Base-by-base conservation (phyloP, 805 yeast species). In the Yamadazyma tumulicola region DNA sequence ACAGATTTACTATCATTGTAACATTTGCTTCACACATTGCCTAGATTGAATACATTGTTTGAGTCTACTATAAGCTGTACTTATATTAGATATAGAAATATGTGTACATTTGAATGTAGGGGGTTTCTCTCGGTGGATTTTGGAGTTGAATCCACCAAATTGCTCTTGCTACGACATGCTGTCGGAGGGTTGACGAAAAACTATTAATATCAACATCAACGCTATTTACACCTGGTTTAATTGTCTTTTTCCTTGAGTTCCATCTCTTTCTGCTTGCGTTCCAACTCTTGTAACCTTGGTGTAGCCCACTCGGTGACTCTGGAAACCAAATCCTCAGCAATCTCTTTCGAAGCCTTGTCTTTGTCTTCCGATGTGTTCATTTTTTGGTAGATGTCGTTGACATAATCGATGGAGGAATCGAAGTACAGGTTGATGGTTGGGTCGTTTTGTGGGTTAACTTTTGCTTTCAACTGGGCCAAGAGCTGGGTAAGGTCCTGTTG, bases 41-140 rank as follows among this genome's bases (percentile, higher is more conserved):
- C 72, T 53, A 64, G 29, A 65, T 46, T 42, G 47, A 61, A 35
- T 58, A 59, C 72, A 66, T 64, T 64, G 72, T 66, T 67, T 67
- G 72, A 67, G 72, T 66, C 72, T 56, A 59, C 48, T 50, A 55
- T 46, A 46, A 55, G 39, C 14, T 49, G 47, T 55, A n/a, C 71
- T 57, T 48, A 46, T 55, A 48, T 46, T 61, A 59, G 72, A 65
- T 66, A 67, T 67, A 66, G 63, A 60, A 56, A 63, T 59, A 38
- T 65, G 72, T 64, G 58, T 41, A 67, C 68, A 66, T 61, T 42
- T 16, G 20, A n/a, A n/a, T n/a, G n/a, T n/a, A n/a, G n/a, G n/a
- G n/a, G n/a, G n/a, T n/a, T n/a, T n/a, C n/a, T n/a, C n/a, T n/a
- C n/a, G n/a, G n/a, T n/a, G n/a, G n/a, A n/a, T n/a, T n/a, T n/a